Conservation (phyloP, 2,329 filamentous ascomycete species). For the Chrysosporium keratinophilum region DNA sequence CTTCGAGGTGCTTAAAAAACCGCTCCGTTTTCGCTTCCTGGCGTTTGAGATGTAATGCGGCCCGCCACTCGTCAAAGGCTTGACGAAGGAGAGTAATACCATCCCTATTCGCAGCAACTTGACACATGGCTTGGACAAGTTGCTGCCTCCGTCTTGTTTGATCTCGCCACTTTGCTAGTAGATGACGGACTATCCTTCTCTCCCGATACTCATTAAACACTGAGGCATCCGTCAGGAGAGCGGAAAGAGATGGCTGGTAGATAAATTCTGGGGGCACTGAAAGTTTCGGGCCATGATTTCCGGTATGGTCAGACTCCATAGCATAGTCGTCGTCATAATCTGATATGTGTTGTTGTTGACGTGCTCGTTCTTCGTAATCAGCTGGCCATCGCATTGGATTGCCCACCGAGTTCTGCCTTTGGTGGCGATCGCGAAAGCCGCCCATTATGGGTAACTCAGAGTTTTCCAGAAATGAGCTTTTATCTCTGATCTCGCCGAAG, state of each 20-base stretch:
- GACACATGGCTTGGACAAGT: constrained; percentile 31
- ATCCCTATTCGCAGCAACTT: constrained; percentile 42
- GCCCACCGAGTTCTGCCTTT: neutral
- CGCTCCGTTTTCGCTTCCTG: constrained; percentile 40
- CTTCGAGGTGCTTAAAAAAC: constrained; percentile 48
- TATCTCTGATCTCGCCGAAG: neutral
- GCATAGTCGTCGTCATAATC: constrained; percentile 9
- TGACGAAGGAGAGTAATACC: constrained; percentile 42
- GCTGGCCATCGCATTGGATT: neutral
- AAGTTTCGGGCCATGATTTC: neutral
- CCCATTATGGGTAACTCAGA: neutral
- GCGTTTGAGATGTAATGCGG: constrained; percentile 31
- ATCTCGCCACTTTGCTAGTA: constrained; percentile 41
- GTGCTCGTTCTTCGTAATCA: neutral
- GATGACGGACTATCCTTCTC: constrained; percentile 29
- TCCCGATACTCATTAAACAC: constrained; percentile 38
- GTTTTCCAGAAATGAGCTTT: neutral
- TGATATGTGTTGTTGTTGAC: neutral
- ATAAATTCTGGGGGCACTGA: constrained; percentile 31
- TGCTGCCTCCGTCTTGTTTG: constrained; percentile 32
- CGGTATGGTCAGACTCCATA: constrained; percentile 5
- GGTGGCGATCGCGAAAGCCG: neutral
- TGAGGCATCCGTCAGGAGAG: constrained; percentile 43
- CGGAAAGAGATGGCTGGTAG: constrained; percentile 42
- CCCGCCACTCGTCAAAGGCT: constrained; percentile 44